Evolutionary conservation across 495 filamentous ascomycete species (phyloP).

Genomic region (Neurospora cerealis): DNA sequence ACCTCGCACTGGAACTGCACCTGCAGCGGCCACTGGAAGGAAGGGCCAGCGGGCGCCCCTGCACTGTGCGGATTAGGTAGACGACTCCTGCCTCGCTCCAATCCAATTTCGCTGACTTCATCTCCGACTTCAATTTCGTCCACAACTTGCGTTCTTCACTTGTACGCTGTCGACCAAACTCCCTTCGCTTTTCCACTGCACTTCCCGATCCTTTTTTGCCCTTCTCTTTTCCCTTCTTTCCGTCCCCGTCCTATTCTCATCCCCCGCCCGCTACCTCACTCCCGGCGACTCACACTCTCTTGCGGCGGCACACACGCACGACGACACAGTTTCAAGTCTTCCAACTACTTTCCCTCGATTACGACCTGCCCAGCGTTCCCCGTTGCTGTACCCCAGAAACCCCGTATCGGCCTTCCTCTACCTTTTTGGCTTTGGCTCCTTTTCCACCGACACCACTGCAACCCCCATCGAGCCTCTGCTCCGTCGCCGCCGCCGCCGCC

Average conservation of each 20-base stretch:
- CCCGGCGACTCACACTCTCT: background rate
- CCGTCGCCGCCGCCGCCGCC: background rate
- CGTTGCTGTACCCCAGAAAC: background rate
- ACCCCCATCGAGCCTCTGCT: background rate
- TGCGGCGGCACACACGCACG: slow-evolving; percentile 1
- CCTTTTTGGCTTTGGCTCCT: background rate
- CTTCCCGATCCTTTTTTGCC: slow-evolving; percentile 1
- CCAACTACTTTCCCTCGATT: background rate
- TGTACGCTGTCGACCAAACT: background rate
- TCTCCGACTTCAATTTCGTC: slow-evolving; percentile 21
- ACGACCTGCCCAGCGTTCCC: background rate
- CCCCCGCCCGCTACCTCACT: background rate
- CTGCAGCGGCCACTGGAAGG: background rate
- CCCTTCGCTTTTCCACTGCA: background rate
- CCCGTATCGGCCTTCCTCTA: background rate
- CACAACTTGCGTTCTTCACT: slow-evolving; percentile 4
- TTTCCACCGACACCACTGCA: background rate
- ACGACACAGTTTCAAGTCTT: background rate
- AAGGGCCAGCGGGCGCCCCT: background rate
- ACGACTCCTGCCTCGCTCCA: background rate
- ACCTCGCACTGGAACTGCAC: background rate
- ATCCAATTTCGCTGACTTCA: slow-evolving; percentile 20
- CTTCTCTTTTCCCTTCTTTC: slow-evolving; percentile 1
- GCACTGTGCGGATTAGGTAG: background rate
- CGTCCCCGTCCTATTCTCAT: slow-evolving; percentile 1